Conservation (phyloP, 1,284 basidiomycete genomes). For the Moniliophthora roreri region DNA sequence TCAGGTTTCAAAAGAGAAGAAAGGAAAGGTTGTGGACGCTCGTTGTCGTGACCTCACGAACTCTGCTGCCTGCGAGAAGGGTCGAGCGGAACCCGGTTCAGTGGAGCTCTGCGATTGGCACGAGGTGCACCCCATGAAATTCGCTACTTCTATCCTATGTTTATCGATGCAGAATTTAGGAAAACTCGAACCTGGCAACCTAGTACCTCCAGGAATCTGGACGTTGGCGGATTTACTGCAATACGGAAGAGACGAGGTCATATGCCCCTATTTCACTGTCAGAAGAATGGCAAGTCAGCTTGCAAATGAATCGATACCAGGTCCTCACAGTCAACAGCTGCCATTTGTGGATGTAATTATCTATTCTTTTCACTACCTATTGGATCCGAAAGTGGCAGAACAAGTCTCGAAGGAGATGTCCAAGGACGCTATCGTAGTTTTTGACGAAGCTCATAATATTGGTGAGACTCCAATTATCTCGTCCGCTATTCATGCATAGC, state of each 20-base stretch:
- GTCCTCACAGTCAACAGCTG: conserved; percentile 63
- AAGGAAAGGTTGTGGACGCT: conserved; percentile 96
- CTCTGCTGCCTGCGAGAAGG: conserved; percentile 82
- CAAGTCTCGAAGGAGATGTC: conserved; percentile 98
- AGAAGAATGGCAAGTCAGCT: conserved; percentile 78
- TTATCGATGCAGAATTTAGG: conserved; percentile 35
- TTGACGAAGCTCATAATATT: conserved; percentile 99
- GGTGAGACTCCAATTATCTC: conserved; percentile 43
- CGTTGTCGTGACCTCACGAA: conserved; percentile 96
- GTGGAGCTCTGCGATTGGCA: conserved; percentile 95
- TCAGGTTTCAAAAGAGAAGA: conserved; percentile 94
- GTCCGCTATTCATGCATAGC: conserved; percentile 5
- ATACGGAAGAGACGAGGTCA: conserved; percentile 82
- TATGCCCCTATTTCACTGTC: conserved; percentile 97
- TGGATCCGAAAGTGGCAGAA: conserved; percentile 99
- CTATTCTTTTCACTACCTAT: conserved; percentile 98
- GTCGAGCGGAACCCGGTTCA: conserved; percentile 86
- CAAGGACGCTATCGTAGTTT: conserved; percentile 98
- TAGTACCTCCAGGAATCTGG: conserved; percentile 89
- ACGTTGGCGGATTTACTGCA: conserved; percentile 94
- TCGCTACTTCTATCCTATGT: background rate
- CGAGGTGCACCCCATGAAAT: conserved; percentile 64
- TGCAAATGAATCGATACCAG: conserved; percentile 11
- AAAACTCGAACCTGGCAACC: conserved; percentile 80
- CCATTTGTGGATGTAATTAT: conserved; percentile 96